Base-by-base conservation (phyloP, 306 rosid species). In the Cercis canadensis region DNA sequence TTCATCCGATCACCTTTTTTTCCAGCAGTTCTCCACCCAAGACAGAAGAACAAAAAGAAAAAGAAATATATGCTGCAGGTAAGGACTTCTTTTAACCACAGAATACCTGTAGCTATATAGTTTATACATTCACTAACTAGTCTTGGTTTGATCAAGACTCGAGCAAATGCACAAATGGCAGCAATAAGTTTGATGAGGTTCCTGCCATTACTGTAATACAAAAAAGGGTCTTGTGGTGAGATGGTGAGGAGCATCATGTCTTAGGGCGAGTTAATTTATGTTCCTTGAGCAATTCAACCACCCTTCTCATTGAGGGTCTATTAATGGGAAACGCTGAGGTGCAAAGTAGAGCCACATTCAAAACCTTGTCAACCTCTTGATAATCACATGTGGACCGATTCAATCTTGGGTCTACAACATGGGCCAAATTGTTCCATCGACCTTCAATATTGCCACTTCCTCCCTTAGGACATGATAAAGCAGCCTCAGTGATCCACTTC, bases 301-400 rank as follows among this genome's bases (percentile, higher is more conserved):
- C 96, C 62, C 47, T 84, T 83, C 92, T 79, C 98, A 90, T 92
- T 59, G 96, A 81, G 47, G 98, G 96, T 65, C 98, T 86, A 41
- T 72, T 76, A 34, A 78, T 76, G 32, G 96, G 98, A 80, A 88
- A 78, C 0, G 80, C 52, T 3, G 96, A 76, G 60, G 89, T 86
- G 51, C 98, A 92, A 52, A 86, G 80, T 19, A 90, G 74, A 33
- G 96, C 98, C 76, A 86, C 91, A 68, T 77, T 74, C 73, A 92
- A 53, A 52, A 89, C 86, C 72, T 80, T 88, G 43, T 66, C 88
- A 65, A 88, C 72, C 80, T 84, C 92, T 24, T 78, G 79, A 40
- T 65, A 82, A 57, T 84, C 77, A 64, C 87, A 65, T 7, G 86
- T 47, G 0, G 53, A 56, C 3, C 7, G 80, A 61, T 84, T 67